Evolutionary conservation across 202 grass and related monocot genomes (phyloP).

Genomic region (Cymbopogon flexuosus): DNA sequence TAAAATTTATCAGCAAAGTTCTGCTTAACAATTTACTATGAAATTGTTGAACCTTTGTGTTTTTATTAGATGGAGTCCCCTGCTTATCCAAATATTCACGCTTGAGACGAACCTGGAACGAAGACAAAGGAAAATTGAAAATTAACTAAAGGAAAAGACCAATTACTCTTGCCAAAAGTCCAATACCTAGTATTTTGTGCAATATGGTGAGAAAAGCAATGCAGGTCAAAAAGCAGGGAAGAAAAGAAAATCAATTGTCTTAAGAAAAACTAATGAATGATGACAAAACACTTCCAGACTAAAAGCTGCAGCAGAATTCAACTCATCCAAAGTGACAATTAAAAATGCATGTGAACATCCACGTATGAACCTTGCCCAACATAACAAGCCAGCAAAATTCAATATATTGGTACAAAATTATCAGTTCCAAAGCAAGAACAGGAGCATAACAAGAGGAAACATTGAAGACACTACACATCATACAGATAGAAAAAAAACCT

Average conservation of each 20-base stretch:
- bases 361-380: not conserved
- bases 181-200: not conserved
- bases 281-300: conserved; percentile 9
- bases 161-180: not conserved
- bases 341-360: not conserved
- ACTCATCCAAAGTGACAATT: not conserved
- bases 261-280: not conserved
- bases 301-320: conserved; percentile 12
- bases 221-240: conserved; percentile 3
- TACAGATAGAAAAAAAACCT: conserved; percentile 47
- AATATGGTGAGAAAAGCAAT: not conserved
- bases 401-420: conserved; percentile 11
- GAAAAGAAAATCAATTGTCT: not conserved
- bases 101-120: conserved; percentile 80
- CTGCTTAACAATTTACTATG: not conserved
- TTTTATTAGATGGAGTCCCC: conserved; percentile 46
- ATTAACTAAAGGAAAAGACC: conserved; percentile 17
- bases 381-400: not conserved
- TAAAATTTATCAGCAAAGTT: conserved; percentile 3
- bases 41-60: conserved; percentile 46
- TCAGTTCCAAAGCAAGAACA: not conserved
- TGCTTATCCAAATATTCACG: conserved; percentile 85
- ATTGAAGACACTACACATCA: not conserved
- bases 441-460: not conserved
- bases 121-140: conserved; percentile 23